Percentiles rank a stretch among this genome's conserved stretches.
These are phyloP conservation scores for Prunus salicina DNA, from an alignment of 306 rosid species.

Conservation along the genomic window DNA sequence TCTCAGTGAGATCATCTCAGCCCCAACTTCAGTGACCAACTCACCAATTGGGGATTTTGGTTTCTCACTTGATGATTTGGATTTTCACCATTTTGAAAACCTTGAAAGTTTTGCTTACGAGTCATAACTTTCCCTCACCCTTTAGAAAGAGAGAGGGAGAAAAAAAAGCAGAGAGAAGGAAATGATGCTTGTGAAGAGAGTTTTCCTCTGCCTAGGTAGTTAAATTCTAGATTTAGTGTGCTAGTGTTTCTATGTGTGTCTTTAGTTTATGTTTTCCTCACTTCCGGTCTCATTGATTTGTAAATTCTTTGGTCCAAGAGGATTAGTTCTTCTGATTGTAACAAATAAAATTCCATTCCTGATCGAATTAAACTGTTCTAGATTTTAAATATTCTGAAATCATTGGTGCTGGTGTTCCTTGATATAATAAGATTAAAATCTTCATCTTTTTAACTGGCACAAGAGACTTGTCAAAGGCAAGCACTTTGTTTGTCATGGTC, in stretches of 20 bases:
- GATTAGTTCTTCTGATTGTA: background rate
- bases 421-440: background rate
- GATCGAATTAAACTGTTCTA: no score
- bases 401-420: no score
- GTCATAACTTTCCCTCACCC: background rate
- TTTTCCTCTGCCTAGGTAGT: constrained; percentile 23
- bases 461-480: background rate
- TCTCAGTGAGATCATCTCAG: constrained; percentile 55
- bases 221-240: constrained; percentile 10
- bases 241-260: background rate
- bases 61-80: constrained; percentile 36
- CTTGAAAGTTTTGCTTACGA: constrained; percentile 31
- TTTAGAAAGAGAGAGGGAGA: background rate
- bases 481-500: background rate
- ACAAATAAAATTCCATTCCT: constrained; percentile 5
- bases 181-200: background rate
- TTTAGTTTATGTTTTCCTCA: background rate
- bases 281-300: background rate
- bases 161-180: background rate
- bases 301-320: constrained; percentile 6
- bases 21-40: constrained; percentile 55
- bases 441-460: background rate
- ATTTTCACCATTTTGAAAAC: constrained; percentile 43
- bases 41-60: constrained; percentile 54
- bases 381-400: no score